Evolutionary conservation across 2,329 filamentous ascomycete species (phyloP), one percentile per base, ranked within the genome.

Genomic region (Trichoderma pleuroti): DNA sequence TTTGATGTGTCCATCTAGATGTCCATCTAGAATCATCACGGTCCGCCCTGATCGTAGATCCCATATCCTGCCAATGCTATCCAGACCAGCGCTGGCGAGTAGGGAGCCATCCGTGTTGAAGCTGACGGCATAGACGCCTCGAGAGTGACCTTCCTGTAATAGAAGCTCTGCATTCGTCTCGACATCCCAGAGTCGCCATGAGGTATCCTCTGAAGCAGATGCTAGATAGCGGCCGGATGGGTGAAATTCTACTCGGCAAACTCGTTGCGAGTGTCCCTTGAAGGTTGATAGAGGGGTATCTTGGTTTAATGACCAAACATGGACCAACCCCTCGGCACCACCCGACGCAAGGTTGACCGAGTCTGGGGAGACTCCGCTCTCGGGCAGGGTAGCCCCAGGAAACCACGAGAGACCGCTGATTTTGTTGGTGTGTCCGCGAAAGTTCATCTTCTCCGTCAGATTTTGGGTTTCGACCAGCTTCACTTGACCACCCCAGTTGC

Each of bases 151-250:
- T 82, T 98, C 95, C 80, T 99, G 96, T 1, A 97, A 85, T 1
- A 97, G 85, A 2, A 98, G 82, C 78, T 98, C 94, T 3, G 91
- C 91, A 0, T 90, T 93, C 0, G 92, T 96, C 75, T 93, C 90
- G 0, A 98, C 89, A 78, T 98, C 95, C 95, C 96, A 99, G 39
- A 99, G 84, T 57, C 95, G 90, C 96, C 96, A 99, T 0, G 96
- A 97, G 2, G 94, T 97, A 78, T 99, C 96, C 76, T 96, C 96
- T 0, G 94, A 97, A 8, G 96, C 96, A 1, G 94, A 97, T 6
- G 95, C 96, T 7, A 98, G 85, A 77, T 95, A 98, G 72, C 87
- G 87, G 4, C 95, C 95, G 0, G 93, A 97, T 0, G 96, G 96
- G 75, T 99, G 96, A 77, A 98, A 97, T 71, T 97, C 96, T 14